These are phyloP conservation scores for Kernera saxatilis DNA, from an alignment of 345 rosid genomes.

Conservation along the genomic window DNA sequence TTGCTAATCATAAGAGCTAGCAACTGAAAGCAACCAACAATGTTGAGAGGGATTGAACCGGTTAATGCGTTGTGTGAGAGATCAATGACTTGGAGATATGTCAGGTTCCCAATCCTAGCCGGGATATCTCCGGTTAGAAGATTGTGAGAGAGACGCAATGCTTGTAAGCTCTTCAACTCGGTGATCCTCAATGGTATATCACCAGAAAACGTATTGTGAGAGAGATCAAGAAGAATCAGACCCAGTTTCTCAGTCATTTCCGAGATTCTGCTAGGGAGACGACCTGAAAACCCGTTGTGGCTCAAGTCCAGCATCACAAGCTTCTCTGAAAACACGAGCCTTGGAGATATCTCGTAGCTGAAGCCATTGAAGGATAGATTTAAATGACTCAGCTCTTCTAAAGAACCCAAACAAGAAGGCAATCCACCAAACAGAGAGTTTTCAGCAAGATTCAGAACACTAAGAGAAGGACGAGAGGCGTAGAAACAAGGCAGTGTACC, in stretches of 20 bases:
- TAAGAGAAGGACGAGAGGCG: constrained; percentile 48
- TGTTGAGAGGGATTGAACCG: constrained; percentile 72
- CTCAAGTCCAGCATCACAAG: constrained; percentile 78
- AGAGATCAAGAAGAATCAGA: constrained; percentile 74
- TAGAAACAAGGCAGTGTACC: constrained; percentile 89
- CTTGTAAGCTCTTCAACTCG: constrained; percentile 75
- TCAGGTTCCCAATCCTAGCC: constrained; percentile 73
- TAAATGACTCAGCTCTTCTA: constrained; percentile 45
- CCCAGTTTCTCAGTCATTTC: constrained; percentile 66
- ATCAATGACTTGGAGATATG: constrained; percentile 82
- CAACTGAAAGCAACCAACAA: constrained; percentile 87
- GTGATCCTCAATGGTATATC: constrained; percentile 64
- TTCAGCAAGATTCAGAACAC: constrained; percentile 49
- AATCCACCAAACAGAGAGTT: constrained; percentile 79
- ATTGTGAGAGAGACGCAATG: constrained; percentile 82
- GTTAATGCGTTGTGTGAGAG: constrained; percentile 69
- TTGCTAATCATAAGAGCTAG: constrained; percentile 63
- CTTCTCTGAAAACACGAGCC: constrained; percentile 65
- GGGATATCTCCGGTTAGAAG: constrained; percentile 72
- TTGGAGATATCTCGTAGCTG: constrained; percentile 59
- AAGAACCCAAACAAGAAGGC: constrained; percentile 78
- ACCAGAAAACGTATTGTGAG: constrained; percentile 72
- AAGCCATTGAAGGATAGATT: constrained; percentile 69
- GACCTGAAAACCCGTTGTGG: constrained; percentile 66
- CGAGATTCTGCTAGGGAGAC: constrained; percentile 57